Evolutionary conservation across 1,284 basidiomycete species (phyloP).

Genomic region (Veloporphyrellus conicus): DNA sequence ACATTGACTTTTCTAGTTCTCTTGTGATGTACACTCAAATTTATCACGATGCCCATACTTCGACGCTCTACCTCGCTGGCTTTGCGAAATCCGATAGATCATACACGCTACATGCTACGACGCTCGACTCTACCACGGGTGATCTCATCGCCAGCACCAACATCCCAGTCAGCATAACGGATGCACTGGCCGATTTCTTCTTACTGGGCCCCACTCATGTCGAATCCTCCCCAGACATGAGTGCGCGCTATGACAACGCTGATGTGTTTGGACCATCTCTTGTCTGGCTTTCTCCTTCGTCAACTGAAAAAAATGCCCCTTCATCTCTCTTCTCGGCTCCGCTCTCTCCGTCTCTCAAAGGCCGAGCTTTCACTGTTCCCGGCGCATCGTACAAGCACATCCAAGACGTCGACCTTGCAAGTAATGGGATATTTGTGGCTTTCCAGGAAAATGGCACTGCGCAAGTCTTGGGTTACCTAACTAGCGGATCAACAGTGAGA

Average conservation of each 20-base stretch:
- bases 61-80: constrained; percentile 60
- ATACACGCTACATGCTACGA: constrained; percentile 63
- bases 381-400: constrained; percentile 45
- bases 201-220: constrained; percentile 39
- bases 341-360: constrained; percentile 53
- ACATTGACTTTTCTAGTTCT: constrained; percentile 41
- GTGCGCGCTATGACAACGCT: not conserved
- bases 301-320: constrained; percentile 11
- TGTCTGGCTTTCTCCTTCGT: constrained; percentile 62
- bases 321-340: constrained; percentile 48
- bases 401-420: constrained; percentile 51
- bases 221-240: constrained; percentile 30
- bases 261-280: constrained; percentile 37
- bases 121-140: constrained; percentile 55
- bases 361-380: constrained; percentile 43
- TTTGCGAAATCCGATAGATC: constrained; percentile 59
- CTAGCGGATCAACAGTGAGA: constrained; percentile 40
- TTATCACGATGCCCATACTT: constrained; percentile 44
- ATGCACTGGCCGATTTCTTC: constrained; percentile 33
- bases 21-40: constrained; percentile 63
- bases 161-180: constrained; percentile 56
- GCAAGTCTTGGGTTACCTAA: constrained; percentile 47
- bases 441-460: constrained; percentile 52
- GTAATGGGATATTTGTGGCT: constrained; percentile 50
- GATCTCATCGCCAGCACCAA: constrained; percentile 47